These are phyloP conservation scores for Tetracladium setigerum DNA, from an alignment of 495 filamentous ascomycete genomes.

Conservation along the genomic window DNA sequence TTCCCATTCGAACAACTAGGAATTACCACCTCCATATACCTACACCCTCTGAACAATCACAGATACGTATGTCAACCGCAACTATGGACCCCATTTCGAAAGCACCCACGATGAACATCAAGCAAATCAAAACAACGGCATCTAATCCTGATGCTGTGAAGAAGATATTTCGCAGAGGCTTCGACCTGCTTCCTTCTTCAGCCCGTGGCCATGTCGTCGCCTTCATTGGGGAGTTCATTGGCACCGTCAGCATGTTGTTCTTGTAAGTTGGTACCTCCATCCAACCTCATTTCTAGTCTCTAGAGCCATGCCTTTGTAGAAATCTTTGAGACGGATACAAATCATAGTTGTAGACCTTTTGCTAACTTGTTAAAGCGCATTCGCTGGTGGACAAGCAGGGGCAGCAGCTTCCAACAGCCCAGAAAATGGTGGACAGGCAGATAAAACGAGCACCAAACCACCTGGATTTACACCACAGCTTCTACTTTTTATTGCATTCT, in stretches of 20 bases:
- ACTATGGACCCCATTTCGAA: too few relatives aligned
- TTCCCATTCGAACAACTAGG: too few relatives aligned
- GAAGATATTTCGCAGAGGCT: slow-evolving; percentile 4
- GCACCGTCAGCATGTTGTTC: slow-evolving; percentile 12
- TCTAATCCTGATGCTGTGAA: slow-evolving; percentile 10
- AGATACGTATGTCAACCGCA: too few relatives aligned
- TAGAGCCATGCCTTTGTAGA: background rate
- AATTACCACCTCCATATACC: too few relatives aligned
- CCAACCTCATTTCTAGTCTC: background rate
- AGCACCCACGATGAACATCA: slow-evolving; percentile 12
- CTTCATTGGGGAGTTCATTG: slow-evolving; percentile 15
- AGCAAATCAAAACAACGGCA: slow-evolving; percentile 3
- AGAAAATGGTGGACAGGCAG: slow-evolving; percentile 5
- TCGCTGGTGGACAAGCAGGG: slow-evolving; percentile 27
- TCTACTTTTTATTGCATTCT: slow-evolving; percentile 58
- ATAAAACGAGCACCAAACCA: slow-evolving; percentile 1
- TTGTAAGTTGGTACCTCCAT: slow-evolving; percentile 19
- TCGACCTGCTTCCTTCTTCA: slow-evolving; percentile 3
- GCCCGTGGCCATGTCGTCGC: slow-evolving; percentile 15
- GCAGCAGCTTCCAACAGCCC: slow-evolving; percentile 34
- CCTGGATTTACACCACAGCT: slow-evolving; percentile 4
- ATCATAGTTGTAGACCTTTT: slow-evolving; percentile 28
- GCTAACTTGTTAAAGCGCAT: slow-evolving; percentile 17
- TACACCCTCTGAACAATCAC: too few relatives aligned
- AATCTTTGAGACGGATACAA: slow-evolving; percentile 21